Conservation (phyloP, 2,329 filamentous ascomycete genomes). For the Ophiostoma ips region DNA sequence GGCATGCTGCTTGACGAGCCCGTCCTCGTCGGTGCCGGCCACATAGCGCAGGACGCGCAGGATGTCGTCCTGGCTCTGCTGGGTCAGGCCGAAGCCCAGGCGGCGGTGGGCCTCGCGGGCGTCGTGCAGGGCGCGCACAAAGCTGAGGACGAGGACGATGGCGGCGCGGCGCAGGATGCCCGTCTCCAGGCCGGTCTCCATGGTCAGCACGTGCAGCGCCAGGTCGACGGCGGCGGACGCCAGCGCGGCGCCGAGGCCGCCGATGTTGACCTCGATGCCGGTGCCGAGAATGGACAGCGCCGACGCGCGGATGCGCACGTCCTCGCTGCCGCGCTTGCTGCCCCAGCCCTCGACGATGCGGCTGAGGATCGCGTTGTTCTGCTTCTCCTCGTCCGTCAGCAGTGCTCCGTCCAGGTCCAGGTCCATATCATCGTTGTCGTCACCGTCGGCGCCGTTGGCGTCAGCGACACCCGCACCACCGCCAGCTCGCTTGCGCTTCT, state of each 20-base stretch:
- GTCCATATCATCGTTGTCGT: slow-evolving; percentile 36
- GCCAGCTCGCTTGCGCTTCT: too few species aligned
- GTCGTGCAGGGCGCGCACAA: slow-evolving; percentile 45
- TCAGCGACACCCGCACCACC: too few species aligned
- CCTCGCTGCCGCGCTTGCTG: slow-evolving; percentile 50
- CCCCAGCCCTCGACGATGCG: slow-evolving; percentile 56
- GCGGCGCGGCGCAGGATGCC: slow-evolving; percentile 55
- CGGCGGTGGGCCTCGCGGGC: slow-evolving; percentile 32
- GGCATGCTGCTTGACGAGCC: slow-evolving; percentile 53
- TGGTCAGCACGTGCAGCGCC: slow-evolving; percentile 44
- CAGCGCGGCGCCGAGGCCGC: slow-evolving; percentile 37
- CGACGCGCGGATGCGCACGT: slow-evolving; percentile 55
- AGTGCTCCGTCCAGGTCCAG: slow-evolving; percentile 31
- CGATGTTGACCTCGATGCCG: slow-evolving; percentile 45
- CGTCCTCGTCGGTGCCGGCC: slow-evolving; percentile 52
- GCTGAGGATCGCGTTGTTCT: slow-evolving; percentile 35
- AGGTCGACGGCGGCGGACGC: slow-evolving; percentile 47
- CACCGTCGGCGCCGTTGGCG: slow-evolving; percentile 27
- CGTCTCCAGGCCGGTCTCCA: slow-evolving; percentile 46
- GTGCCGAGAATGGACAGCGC: slow-evolving; percentile 51
- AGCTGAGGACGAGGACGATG: slow-evolving; percentile 46
- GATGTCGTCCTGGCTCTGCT: slow-evolving; percentile 46
- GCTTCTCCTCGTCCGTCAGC: slow-evolving; percentile 27
- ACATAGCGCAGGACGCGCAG: slow-evolving; percentile 48
- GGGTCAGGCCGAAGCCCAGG: slow-evolving; percentile 39